phyloP scores from a whole-genome alignment of 176 grass and related monocot genomes.

The barley (Hordeum vulgare) region MorexV3_pseudomolecules_assembly NC_058520.1:557145922-557146421 shows the following conservation, averaged over 20 bases:
- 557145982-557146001: background rate
- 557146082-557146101: background rate
- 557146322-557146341: background rate
- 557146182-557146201: background rate
- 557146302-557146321: background rate
- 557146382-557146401: constrained; percentile 8
- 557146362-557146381: background rate
- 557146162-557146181: background rate
- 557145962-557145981: constrained; percentile 2
- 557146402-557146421: background rate
- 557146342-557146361: background rate
- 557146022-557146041: constrained; percentile 2
- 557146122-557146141: background rate
- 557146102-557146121: constrained; percentile 12
- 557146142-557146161: background rate
- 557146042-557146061: background rate
- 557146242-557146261: background rate
- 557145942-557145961: background rate
- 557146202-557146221: background rate
- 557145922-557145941: background rate
- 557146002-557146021: background rate
- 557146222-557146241: background rate
- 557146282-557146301: background rate
- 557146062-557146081: constrained; percentile 6
- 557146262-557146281: background rate